Conservation (phyloP, 352 stramenopile species). For the Globisporangium barbulae region DNA sequence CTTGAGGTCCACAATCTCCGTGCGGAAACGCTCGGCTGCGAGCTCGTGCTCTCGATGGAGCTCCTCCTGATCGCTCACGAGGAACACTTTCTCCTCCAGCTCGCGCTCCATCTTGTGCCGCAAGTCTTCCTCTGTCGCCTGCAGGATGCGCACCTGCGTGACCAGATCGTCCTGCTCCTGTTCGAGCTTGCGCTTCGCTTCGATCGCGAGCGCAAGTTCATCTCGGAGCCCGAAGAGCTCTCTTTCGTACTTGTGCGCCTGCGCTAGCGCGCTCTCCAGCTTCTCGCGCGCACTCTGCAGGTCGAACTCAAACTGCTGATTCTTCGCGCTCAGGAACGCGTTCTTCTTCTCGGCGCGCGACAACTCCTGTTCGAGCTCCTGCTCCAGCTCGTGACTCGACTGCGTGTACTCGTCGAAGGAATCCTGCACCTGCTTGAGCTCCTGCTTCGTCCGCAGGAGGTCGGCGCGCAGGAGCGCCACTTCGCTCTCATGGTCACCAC, state of each 20-base stretch:
- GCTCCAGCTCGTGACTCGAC: conserved; percentile 77
- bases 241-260: conserved; percentile 50
- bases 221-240: conserved; percentile 40
- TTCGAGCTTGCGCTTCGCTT: conserved; percentile 50
- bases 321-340: conserved; percentile 35
- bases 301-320: conserved; percentile 53
- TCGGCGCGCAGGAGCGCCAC: conserved; percentile 35
- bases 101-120: conserved; percentile 82
- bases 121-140: conserved; percentile 75
- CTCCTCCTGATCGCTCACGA: conserved; percentile 81
- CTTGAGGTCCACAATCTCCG: conserved; percentile 84
- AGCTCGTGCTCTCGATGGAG: conserved; percentile 78
- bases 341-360: conserved; percentile 56
- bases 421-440: conserved; percentile 66
- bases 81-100: conserved; percentile 85
- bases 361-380: conserved; percentile 75
- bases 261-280: conserved; percentile 49
- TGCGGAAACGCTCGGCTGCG: conserved; percentile 70
- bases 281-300: conserved; percentile 42
- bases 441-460: conserved; percentile 50
- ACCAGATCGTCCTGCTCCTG: conserved; percentile 76
- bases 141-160: conserved; percentile 79
- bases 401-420: conserved; percentile 83
- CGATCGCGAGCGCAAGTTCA: conserved; percentile 36
- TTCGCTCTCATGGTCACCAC: conserved; percentile 4